phyloP scores from a whole-genome alignment of 805 yeast species.

The Wickerhamomyces hampshirensis region DNA sequence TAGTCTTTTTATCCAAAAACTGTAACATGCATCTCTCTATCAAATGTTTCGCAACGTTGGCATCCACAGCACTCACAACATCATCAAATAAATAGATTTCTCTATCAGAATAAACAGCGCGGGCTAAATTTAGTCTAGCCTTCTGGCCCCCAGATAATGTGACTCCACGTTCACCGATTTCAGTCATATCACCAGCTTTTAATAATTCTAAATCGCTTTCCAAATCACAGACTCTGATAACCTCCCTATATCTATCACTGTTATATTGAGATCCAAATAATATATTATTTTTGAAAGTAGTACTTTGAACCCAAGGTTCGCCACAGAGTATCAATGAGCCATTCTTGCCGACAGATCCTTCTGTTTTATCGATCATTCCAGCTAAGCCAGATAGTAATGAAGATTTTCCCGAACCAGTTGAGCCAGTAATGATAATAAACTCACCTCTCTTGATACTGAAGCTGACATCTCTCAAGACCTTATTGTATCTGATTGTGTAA shows the following conservation, averaged over 20 bases:
- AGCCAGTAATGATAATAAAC: constrained; percentile 69
- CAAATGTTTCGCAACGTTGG: constrained; percentile 69
- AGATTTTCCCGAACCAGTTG: constrained; percentile 75
- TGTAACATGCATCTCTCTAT: constrained; percentile 56
- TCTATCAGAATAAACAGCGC: constrained; percentile 61
- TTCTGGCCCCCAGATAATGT: constrained; percentile 79
- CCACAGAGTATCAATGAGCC: constrained; percentile 47
- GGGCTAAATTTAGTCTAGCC: constrained; percentile 65
- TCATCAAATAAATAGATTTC: constrained; percentile 65
- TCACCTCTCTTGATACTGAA: constrained; percentile 52
- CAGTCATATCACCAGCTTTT: constrained; percentile 65
- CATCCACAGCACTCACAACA: constrained; percentile 73
- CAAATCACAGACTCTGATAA: constrained; percentile 57
- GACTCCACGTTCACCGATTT: constrained; percentile 74
- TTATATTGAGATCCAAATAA: constrained; percentile 51
- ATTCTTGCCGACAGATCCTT: constrained; percentile 45
- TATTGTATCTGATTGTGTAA: too few relatives aligned
- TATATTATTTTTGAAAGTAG: constrained; percentile 65
- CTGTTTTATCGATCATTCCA: constrained; percentile 54
- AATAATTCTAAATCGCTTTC: constrained; percentile 52
- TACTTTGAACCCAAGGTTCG: constrained; percentile 73
- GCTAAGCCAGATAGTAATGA: constrained; percentile 62
- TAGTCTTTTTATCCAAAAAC: constrained; percentile 46
- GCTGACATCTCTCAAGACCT: constrained; percentile 25
- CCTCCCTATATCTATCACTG: constrained; percentile 42